Evolutionary conservation across 805 yeast genomes (phyloP), one percentile per base, ranked within the genome.

Genomic region (Candida suzukii): DNA sequence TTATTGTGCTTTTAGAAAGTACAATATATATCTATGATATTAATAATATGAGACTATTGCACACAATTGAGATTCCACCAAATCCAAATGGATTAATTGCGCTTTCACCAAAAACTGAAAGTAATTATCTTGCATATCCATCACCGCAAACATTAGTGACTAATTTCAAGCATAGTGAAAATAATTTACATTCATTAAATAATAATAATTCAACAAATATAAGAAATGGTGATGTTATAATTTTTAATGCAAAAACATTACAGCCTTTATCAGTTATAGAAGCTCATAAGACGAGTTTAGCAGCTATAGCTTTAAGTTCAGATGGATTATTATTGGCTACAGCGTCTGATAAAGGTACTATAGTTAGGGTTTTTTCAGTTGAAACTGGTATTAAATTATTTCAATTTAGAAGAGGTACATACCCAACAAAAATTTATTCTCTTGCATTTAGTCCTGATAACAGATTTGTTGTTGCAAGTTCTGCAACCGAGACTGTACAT

Each of bases 401-500:
- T 46, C 93, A 88, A 62, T 87, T 86, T 61, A 70, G 96, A 48
- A 68, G 96, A 53, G 96, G 96, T 2, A 81, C 93, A 2, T 91
- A 91, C 57, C 95, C 95, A 2, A 84, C 98, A 2, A 79, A 73
- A 52, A 87, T 93, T 12, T 83, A 80, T 57, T 83, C 95, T 4
- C 68, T 93, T 46, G 74, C 80, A 16, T 93, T 93, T 63, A 83
- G 93, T 50, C 73, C 73, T 16, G 86, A 86, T 48, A 82, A 87
- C 48, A 71, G 69, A 40, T 80, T 83, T 55, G 71, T 93, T 29
- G 77, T 88, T 19, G 97, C 91, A 4, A 80, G 93, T 20, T 83
- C 95, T 22, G 83, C 96, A 0, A 87, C 95, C 17, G 95, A 85
- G 43, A 93, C 99, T 0, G 95, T 93, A 16, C 99, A 93, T 58